Conservation (phyloP, 495 filamentous ascomycete species). For the Hypoxylon rickii region DNA sequence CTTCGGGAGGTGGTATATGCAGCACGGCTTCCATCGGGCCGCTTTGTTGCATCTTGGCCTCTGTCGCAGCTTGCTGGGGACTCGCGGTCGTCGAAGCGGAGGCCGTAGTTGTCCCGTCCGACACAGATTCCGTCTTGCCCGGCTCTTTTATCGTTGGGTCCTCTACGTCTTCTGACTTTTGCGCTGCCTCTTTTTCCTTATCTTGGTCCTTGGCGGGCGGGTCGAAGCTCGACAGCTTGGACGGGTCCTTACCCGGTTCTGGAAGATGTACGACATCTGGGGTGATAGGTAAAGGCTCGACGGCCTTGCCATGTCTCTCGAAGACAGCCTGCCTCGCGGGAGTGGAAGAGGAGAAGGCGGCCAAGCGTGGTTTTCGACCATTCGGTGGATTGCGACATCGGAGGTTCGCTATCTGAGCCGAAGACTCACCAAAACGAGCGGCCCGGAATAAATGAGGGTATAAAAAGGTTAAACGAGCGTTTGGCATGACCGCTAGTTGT, state of each 20-base stretch:
- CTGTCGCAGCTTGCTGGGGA: constrained; percentile 20
- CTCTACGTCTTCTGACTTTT: constrained; percentile 13
- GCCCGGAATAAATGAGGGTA: constrained; percentile 70
- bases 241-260: constrained; percentile 25
- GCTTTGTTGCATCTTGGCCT: constrained; percentile 34
- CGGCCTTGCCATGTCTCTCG: constrained; percentile 65
- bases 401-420: constrained; percentile 47
- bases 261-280: constrained; percentile 24
- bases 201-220: constrained; percentile 21
- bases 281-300: constrained; percentile 56
- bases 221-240: constrained; percentile 16
- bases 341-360: constrained; percentile 41
- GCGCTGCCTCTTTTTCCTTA: constrained; percentile 22
- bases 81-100: constrained; percentile 23
- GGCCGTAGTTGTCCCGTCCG: constrained; percentile 30
- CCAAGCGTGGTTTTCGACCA: constrained; percentile 38
- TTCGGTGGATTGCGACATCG: constrained; percentile 43
- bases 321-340: constrained; percentile 41
- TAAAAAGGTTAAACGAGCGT: constrained; percentile 70
- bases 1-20: constrained; percentile 54
- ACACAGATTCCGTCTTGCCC: constrained; percentile 13
- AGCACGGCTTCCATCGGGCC: constrained; percentile 70
- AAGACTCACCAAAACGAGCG: constrained; percentile 44
- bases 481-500: constrained; percentile 59
- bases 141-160: constrained; percentile 27